Conservation (phyloP, 2,329 filamentous ascomycete species). For the Emericellopsis atlantica region DNA sequence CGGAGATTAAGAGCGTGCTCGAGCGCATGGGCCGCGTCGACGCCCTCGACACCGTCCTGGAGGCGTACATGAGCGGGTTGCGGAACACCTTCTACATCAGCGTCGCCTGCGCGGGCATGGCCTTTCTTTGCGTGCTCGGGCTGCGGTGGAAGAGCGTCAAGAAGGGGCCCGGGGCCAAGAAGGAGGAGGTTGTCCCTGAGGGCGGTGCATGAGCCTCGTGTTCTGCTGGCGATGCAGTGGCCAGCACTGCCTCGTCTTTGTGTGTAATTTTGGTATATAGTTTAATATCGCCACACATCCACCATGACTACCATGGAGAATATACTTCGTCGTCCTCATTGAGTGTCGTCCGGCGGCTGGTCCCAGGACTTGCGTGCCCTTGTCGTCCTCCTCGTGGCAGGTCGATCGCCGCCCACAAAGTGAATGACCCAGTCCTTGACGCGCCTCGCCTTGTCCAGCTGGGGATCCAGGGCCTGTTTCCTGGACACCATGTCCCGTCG, state of each 20-base stretch:
- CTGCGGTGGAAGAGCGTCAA: constrained; percentile 43
- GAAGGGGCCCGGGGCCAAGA: constrained; percentile 18
- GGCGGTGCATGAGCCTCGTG: constrained; percentile 4
- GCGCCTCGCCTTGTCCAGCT: constrained; percentile 48
- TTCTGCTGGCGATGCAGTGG: no score
- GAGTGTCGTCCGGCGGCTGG: constrained; percentile 25
- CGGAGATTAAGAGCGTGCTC: constrained; percentile 28
- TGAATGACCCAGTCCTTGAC: constrained; percentile 65
- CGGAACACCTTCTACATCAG: constrained; percentile 39
- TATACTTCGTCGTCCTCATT: constrained; percentile 10
- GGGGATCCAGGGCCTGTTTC: constrained; percentile 21
- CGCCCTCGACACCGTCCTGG: constrained; percentile 26
- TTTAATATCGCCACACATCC: no score
- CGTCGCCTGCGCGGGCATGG: constrained; percentile 29
- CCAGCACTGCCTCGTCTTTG: no score
- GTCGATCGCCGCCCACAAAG: constrained; percentile 44
- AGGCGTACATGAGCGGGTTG: constrained; percentile 36
- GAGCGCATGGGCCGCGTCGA: constrained; percentile 24
- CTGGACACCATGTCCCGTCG: constrained; percentile 29
- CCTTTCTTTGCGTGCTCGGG: constrained; percentile 28
- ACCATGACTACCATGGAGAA: not conserved
- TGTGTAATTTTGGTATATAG: no score
- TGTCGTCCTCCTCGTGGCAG: constrained; percentile 5
- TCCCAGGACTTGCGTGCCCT: constrained; percentile 19
- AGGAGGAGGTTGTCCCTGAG: constrained; percentile 11